These are phyloP conservation scores for Aspergillus terreus DNA, from an alignment of 2,329 filamentous ascomycete genomes.

Conservation along the genomic window DNA sequence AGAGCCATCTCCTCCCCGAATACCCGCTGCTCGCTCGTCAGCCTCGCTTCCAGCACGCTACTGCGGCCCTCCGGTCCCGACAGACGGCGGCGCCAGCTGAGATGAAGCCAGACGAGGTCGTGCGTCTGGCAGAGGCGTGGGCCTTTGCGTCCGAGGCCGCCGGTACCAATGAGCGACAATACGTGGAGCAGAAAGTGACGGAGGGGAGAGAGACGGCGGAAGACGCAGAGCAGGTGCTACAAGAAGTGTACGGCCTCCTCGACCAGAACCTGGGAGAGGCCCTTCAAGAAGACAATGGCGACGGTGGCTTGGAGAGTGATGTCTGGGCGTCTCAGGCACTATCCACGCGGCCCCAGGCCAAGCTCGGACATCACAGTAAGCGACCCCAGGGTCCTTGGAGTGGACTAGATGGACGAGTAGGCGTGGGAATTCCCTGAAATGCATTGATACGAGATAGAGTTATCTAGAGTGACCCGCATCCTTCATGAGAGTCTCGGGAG, in stretches of 20 bases:
- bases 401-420: slow-evolving; percentile 33
- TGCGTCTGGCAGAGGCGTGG: slow-evolving; percentile 37
- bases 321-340: slow-evolving; percentile 31
- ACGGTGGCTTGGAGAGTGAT: slow-evolving; percentile 19
- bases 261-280: slow-evolving; percentile 31
- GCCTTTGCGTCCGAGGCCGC: slow-evolving; percentile 38
- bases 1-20: slow-evolving; percentile 42
- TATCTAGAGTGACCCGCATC: neutral
- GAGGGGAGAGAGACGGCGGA: slow-evolving; percentile 29
- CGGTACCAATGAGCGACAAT: slow-evolving; percentile 25
- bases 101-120: slow-evolving; percentile 27
- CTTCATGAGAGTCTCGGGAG: neutral
- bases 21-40: slow-evolving; percentile 37
- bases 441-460: neutral
- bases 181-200: slow-evolving; percentile 30
- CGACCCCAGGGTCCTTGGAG: slow-evolving; percentile 34
- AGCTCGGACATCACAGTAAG: slow-evolving; percentile 18
- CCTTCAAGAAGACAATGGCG: slow-evolving; percentile 12
- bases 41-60: slow-evolving; percentile 33
- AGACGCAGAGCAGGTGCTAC: slow-evolving; percentile 27
- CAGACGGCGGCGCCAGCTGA: slow-evolving; percentile 14
- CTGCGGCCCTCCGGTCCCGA: slow-evolving; percentile 24
- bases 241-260: slow-evolving; percentile 30
- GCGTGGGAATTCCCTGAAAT: slow-evolving; percentile 4
- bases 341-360: slow-evolving; percentile 16